phyloP scores from a whole-genome alignment of 139 green algal species.

The Edaphochlamys debaryana region DNA sequence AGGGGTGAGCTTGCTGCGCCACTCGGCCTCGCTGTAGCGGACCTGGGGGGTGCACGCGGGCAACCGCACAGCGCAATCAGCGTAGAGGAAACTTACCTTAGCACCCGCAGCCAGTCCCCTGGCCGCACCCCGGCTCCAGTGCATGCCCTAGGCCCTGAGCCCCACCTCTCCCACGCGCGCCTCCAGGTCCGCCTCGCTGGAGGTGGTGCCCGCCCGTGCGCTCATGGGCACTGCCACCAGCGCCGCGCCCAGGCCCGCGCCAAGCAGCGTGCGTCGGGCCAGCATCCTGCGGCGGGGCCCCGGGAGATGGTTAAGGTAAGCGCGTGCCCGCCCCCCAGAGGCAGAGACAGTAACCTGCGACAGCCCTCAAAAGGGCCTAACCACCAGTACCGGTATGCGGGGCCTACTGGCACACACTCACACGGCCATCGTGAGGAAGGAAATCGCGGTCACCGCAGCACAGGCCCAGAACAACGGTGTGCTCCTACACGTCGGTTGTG shows the following conservation, averaged over 20 bases:
- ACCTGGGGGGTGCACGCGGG: slow-evolving; percentile 8
- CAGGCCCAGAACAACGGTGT: neutral
- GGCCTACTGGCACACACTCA: neutral
- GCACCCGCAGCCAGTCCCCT: too few relatives aligned
- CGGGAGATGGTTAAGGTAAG: too few relatives aligned
- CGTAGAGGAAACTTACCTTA: too few relatives aligned
- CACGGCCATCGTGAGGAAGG: neutral
- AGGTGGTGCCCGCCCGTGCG: neutral
- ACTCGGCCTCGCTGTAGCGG: slow-evolving; percentile 53
- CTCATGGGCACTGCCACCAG: slow-evolving; percentile 24
- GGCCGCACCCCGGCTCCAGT: neutral
- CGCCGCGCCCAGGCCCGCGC: slow-evolving; percentile 16
- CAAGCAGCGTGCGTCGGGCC: slow-evolving; percentile 18
- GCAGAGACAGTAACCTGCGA: too few relatives aligned
- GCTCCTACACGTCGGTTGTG: neutral
- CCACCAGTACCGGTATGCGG: too few relatives aligned
- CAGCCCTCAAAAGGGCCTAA: too few relatives aligned
- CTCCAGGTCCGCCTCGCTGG: neutral
- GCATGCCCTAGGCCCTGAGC: neutral
- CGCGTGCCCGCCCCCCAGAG: too few relatives aligned
- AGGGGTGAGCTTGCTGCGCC: slow-evolving; percentile 48
- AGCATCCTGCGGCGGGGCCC: neutral
- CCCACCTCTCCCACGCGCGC: slow-evolving; percentile 19
- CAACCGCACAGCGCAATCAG: too few relatives aligned
- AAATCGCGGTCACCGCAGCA: neutral